These are phyloP conservation scores for Trichoderma sp. DNA, from an alignment of 2,329 filamentous ascomycete genomes.

Conservation along the genomic window DNA sequence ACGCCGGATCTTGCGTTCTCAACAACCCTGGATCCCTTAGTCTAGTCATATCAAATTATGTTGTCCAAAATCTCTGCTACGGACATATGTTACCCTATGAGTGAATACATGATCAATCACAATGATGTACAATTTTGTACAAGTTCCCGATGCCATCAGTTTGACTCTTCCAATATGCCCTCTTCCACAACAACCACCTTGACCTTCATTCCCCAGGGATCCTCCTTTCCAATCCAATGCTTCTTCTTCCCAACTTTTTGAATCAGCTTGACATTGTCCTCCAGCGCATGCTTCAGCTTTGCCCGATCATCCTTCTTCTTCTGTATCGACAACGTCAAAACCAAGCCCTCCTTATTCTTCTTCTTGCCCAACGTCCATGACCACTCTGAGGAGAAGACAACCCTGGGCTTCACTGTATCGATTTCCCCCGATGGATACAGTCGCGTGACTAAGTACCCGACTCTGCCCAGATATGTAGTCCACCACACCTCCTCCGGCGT, in stretches of 20 bases:
- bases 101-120: no score
- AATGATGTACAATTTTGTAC: not conserved
- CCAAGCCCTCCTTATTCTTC: constrained; percentile 45
- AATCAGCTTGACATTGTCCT: constrained; percentile 46
- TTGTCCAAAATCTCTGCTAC: not conserved
- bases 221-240: constrained; percentile 48
- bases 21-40: not conserved
- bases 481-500: constrained; percentile 63
- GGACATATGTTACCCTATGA: no score
- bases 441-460: constrained; percentile 59
- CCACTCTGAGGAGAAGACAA: constrained; percentile 48
- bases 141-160: not conserved
- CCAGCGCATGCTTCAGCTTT: constrained; percentile 46
- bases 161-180: constrained; percentile 33
- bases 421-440: constrained; percentile 64
- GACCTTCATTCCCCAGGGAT: constrained; percentile 46
- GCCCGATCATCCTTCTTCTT: constrained; percentile 43
- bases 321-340: constrained; percentile 48
- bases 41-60: not conserved
- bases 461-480: constrained; percentile 63
- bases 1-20: not conserved
- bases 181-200: constrained; percentile 42
- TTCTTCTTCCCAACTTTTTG: constrained; percentile 64
- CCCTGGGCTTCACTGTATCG: constrained; percentile 42
- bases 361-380: constrained; percentile 45